Evolutionary conservation across 176 grass and related monocot species (phyloP), one percentile per base, ranked within the genome.

Genomic region (Avena atlantica): DNA sequence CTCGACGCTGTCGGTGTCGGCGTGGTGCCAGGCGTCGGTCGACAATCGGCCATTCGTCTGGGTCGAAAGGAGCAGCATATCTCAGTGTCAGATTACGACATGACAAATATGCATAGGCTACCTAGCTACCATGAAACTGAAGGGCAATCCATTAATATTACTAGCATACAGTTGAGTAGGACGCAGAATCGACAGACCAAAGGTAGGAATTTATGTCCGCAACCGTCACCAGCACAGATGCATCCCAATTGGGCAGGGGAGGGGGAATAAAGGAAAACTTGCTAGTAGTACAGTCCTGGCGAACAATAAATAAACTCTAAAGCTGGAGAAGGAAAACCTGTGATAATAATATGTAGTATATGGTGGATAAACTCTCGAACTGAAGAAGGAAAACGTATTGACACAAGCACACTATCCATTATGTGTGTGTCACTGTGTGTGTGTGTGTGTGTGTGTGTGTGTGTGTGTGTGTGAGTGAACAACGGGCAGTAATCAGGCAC

Each of bases 21-120:
- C 17, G 1, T 83, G 87, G 59, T 89, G 63, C 87, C 89, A 93
- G 42, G 78, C 56, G 2, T 81, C 78, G 2, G 29, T 81, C 9
- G 73, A 73, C 3, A 59, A 58, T 5, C 80, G 89, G 34, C 79
- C 85, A 51, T 87, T 86, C n/a, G 77, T 25, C 95, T 98, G 76
- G 51, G 90, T 72, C 40, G 70, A 83, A 48, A 89, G 27, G 40
- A 83, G 25, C 50, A 42, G 12, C 16, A 1, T 4, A 20, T 78
- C 23, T 78, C 78, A 57, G 4, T 81, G 20, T 85, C 85, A 80
- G 75, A 66, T 42, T 63, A 72, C 23, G 62, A 63, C 44, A 60
- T 58, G 66, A 74, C 49, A 79, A 79, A 69, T 20, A 83, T 8
- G 72, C 16, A 42, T 37, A 27, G 58, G 15, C 73, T 36, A 57